Evolutionary conservation across 768 basidiomycete species (phyloP).

Genomic region (Neoboletus subvelutipes): DNA sequence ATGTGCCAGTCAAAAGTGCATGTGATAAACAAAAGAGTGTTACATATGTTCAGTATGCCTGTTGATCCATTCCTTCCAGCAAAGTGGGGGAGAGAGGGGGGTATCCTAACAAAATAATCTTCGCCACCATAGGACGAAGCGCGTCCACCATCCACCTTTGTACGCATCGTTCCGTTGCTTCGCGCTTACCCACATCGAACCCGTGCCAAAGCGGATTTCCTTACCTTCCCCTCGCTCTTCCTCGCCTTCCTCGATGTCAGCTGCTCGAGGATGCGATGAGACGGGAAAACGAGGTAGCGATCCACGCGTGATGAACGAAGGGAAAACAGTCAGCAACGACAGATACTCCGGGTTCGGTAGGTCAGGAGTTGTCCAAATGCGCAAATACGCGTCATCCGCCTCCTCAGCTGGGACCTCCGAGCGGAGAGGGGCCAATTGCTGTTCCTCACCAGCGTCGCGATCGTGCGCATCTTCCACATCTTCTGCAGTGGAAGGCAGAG

Average conservation of each 20-base stretch:
- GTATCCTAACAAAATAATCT: constrained; percentile 66
- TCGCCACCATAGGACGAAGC: constrained; percentile 78
- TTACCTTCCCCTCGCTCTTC: constrained; percentile 53
- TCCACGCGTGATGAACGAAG: constrained; percentile 68
- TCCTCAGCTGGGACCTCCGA: constrained; percentile 34
- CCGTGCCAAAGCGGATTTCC: constrained; percentile 75
- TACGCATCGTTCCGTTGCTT: constrained; percentile 61
- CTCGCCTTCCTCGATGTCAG: constrained; percentile 72
- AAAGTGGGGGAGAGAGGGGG: constrained; percentile 1
- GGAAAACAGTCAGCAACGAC: constrained; percentile 70
- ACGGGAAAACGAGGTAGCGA: constrained; percentile 71
- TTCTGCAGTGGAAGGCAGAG: constrained; percentile 32
- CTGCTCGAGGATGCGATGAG: constrained; percentile 35
- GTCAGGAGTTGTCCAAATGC: constrained; percentile 82
- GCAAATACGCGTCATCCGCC: constrained; percentile 52
- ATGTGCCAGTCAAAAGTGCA: constrained; percentile 19
- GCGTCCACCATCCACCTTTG: constrained; percentile 78
- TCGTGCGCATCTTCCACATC: constrained; percentile 40
- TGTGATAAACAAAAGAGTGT: constrained; percentile 32
- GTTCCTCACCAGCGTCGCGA: constrained; percentile 35
- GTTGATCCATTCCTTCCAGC: constrained; percentile 8
- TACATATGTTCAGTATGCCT: constrained; percentile 36
- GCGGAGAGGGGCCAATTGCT: constrained; percentile 33
- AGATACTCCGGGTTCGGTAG: constrained; percentile 73
- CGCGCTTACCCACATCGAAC: constrained; percentile 74